A percentile compares a stretch with the other conserved stretches of the same genome.
phyloP scores from a whole-genome alignment of 192 early-diverging fungal genomes.

The Linnemannia elongata region DNA sequence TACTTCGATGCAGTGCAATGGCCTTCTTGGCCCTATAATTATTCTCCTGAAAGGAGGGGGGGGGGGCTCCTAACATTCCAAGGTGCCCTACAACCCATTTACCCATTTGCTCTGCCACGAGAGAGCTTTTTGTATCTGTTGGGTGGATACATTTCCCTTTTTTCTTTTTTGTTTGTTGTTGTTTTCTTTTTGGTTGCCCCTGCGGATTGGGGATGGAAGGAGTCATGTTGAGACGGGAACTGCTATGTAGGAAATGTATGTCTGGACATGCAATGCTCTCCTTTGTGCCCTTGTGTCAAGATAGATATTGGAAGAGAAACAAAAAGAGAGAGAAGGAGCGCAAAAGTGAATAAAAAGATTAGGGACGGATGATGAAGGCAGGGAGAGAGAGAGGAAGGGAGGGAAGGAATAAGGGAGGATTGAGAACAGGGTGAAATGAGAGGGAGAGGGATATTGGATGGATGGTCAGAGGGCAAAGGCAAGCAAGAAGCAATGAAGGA shows the following conservation, averaged over 20 bases:
- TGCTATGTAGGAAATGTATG: neutral
- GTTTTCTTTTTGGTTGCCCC: slow-evolving; percentile 1
- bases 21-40: neutral
- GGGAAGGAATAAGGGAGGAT: neutral
- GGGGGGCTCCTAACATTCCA: neutral
- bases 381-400: neutral
- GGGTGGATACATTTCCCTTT: neutral
- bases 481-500: neutral
- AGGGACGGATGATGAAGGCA: neutral
- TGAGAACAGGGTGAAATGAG: too few species aligned
- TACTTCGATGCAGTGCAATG: neutral
- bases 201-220: neutral
- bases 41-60: neutral
- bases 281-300: neutral
- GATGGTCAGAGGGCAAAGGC: neutral
- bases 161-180: neutral
- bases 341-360: neutral
- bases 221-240: neutral
- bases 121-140: neutral
- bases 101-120: neutral
- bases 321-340: neutral
- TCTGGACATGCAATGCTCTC: neutral
- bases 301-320: neutral
- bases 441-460: too few species aligned
- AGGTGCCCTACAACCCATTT: neutral